Base-by-base conservation (phyloP, 2,329 filamentous ascomycete genomes). In the Chrysoporthe austroafricana region DNA sequence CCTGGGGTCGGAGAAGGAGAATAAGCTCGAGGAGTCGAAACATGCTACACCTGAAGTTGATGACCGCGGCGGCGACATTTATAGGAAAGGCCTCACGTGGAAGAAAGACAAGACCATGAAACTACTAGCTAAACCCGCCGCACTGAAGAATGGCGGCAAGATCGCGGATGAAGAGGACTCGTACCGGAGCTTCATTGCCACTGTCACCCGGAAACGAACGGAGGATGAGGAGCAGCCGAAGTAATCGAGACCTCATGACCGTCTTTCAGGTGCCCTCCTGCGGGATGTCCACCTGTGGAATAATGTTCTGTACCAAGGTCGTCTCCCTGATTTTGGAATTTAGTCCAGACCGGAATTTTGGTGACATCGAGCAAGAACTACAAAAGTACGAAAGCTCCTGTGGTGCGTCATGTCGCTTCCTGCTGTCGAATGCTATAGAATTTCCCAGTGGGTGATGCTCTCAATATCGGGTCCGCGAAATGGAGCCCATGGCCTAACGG, bases 11-110 rank as follows among this genome's bases (percentile, higher is more conserved):
- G 71, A 73, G 36, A 73, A 72, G 50, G 72, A 71, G 43, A 70
- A 69, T 32, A 69, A 65, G 58, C 70, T 63, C 14, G 62, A 64
- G 9, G 63, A 67, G 11, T 34, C 66, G 21, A 67, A 70, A 16
- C 62, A 67, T 16, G 64, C 59, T 43, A 75, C 72, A 18, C 73
- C 75, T 4, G 76, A 73, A 63, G 59, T 64, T 7, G 75, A 77
- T 36, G 60, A 66, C 21, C 54, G 56, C 14, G 42, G 52, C 21
- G 58, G 13, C 43, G 62, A 66, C 5, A 26, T 61, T 2, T 69
- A 64, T 50, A 65, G 44, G 56, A 68, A 68, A 43, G 66, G 69
- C 14, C 43, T 70, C n/a, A 65, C 60, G 11, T 70, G 69, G 69
- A 70, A 69, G 48, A 70, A 68, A 63, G 69, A 70, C 34, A 70